Evolutionary conservation across 2,329 filamentous ascomycete species (phyloP).

Genomic region (Drechslerella stenobrocha): DNA sequence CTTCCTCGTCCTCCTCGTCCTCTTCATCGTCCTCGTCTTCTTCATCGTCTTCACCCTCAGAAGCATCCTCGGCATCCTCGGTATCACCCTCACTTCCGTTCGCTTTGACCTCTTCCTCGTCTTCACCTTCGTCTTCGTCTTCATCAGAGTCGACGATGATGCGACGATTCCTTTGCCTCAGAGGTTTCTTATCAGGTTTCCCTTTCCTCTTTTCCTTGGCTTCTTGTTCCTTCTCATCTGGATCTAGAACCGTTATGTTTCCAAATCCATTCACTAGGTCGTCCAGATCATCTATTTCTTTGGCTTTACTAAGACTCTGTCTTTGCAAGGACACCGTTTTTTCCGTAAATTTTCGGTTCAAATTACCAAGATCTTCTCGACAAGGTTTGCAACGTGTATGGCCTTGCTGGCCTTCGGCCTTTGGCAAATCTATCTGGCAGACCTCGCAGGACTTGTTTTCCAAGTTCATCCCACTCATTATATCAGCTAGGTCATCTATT

Average conservation of each 20-base stretch:
- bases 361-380: conserved; percentile 49
- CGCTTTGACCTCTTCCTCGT: conserved; percentile 51
- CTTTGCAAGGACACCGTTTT: conserved; percentile 53
- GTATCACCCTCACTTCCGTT: conserved; percentile 55
- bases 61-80: too few species aligned
- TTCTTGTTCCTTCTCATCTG: conserved; percentile 55
- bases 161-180: conserved; percentile 55
- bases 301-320: conserved; percentile 12
- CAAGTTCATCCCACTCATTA: conserved; percentile 83
- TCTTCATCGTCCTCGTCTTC: conserved; percentile 53
- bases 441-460: conserved; percentile 78
- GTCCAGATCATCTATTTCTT: conserved; percentile 71
- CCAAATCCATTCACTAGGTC: conserved; percentile 58
- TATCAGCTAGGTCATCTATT: conserved; percentile 78
- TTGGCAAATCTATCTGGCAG: conserved; percentile 71
- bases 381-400: conserved; percentile 51
- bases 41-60: conserved; percentile 54
- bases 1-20: conserved; percentile 55
- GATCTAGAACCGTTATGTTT: conserved; percentile 55
- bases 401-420: conserved; percentile 58
- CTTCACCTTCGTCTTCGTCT: conserved; percentile 57
- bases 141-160: conserved; percentile 61
- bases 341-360: conserved; percentile 53
- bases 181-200: conserved; percentile 52
- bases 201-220: conserved; percentile 52